Conservation (phyloP, 352 stramenopile genomes). For the Globisporangium radiosum region DNA sequence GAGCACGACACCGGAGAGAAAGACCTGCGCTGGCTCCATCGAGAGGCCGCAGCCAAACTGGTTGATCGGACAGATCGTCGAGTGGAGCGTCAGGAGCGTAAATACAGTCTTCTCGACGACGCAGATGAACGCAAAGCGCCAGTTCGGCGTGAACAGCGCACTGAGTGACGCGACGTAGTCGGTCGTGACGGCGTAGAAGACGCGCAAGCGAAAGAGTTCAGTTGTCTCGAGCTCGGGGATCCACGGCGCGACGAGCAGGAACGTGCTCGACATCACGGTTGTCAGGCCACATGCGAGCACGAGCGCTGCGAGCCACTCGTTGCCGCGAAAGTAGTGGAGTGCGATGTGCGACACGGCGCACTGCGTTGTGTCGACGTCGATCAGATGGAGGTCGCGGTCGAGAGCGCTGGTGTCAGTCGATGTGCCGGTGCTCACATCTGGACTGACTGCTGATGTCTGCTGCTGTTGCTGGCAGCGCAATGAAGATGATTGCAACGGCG, state of each 20-base stretch:
- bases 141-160: conserved; percentile 53
- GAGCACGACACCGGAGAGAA: conserved; percentile 43
- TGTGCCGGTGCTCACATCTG: neutral
- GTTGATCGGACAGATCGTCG: conserved; percentile 65
- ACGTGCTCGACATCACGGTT: conserved; percentile 20
- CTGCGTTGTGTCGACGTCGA: conserved; percentile 16
- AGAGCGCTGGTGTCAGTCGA: conserved; percentile 1
- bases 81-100: conserved; percentile 58
- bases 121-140: conserved; percentile 59
- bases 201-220: conserved; percentile 47
- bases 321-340: conserved; percentile 26
- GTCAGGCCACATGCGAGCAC: conserved; percentile 27
- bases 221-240: conserved; percentile 39
- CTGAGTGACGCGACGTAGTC: conserved; percentile 54
- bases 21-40: conserved; percentile 41
- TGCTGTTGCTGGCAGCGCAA: conserved; percentile 4
- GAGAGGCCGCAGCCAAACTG: conserved; percentile 50
- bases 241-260: conserved; percentile 39
- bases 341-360: conserved; percentile 33
- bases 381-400: conserved; percentile 12
- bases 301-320: conserved; percentile 47
- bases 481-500: too few species aligned
- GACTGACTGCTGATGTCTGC: conserved; percentile 5
- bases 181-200: conserved; percentile 50
- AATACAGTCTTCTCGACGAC: conserved; percentile 65